A percentile compares a stretch with the other conserved stretches of the same genome.
These are phyloP conservation scores for Saccharomycopsis phalli DNA, from an alignment of 1,139 yeast genomes.

Conservation along the genomic window DNA sequence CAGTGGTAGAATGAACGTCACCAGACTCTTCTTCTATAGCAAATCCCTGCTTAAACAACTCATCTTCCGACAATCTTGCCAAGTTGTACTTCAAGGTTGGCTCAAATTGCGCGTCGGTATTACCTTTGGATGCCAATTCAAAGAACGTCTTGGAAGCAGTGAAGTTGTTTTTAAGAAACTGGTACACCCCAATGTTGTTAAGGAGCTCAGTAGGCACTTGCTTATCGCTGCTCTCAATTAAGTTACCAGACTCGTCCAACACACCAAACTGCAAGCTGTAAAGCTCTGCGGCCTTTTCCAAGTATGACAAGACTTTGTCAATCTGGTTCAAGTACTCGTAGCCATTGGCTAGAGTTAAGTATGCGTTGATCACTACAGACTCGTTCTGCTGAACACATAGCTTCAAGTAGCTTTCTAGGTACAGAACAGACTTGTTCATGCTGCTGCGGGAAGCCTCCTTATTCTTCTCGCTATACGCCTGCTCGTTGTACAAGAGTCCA, in stretches of 20 bases:
- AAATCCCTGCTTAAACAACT: slow-evolving; percentile 18
- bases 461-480: slow-evolving; percentile 23
- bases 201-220: slow-evolving; percentile 59
- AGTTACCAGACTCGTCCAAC: slow-evolving; percentile 20
- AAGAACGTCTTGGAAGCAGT: slow-evolving; percentile 45
- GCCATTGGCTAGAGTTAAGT: slow-evolving; percentile 55
- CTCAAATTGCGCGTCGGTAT: slow-evolving; percentile 28
- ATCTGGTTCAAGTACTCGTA: slow-evolving; percentile 39
- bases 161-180: slow-evolving; percentile 55
- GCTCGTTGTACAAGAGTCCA: slow-evolving; percentile 64
- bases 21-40: slow-evolving; percentile 24
- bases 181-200: slow-evolving; percentile 82
- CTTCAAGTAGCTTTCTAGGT: slow-evolving; percentile 64
- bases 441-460: slow-evolving; percentile 19
- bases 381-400: slow-evolving; percentile 53
- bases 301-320: slow-evolving; percentile 24
- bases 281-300: slow-evolving; percentile 50
- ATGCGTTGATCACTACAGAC: slow-evolving; percentile 60
- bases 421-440: slow-evolving; percentile 46
- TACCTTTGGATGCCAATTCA: slow-evolving; percentile 38
- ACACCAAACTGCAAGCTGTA: slow-evolving; percentile 21
- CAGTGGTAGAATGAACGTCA: slow-evolving; percentile 31
- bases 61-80: slow-evolving; percentile 52
- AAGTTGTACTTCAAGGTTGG: slow-evolving; percentile 50
- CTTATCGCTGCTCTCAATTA: slow-evolving; percentile 34